These are phyloP conservation scores for Euphrasia confusa DNA, from an alignment of 257 asterid genomes.

Conservation along the genomic window DNA sequence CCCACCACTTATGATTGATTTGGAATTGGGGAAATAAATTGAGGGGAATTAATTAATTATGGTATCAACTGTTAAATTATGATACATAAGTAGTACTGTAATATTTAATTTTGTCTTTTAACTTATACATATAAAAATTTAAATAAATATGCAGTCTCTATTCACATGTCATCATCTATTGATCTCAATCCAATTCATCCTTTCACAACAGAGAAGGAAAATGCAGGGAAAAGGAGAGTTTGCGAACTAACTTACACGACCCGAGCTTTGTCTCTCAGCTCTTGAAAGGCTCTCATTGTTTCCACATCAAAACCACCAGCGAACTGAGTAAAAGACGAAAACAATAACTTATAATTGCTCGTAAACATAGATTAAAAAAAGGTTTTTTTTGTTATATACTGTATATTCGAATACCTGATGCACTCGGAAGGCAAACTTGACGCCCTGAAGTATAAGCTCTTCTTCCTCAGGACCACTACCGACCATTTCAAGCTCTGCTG, in stretches of 20 bases:
- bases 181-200: not conserved
- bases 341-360: not conserved
- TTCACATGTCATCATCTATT: slow-evolving; percentile 27
- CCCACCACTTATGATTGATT: not conserved
- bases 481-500: slow-evolving; percentile 54
- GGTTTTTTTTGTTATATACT: not conserved
- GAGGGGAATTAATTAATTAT: too few relatives aligned
- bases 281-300: slow-evolving; percentile 63
- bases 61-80: too few relatives aligned
- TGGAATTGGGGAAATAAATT: not conserved
- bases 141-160: slow-evolving; percentile 18
- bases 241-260: slow-evolving; percentile 36
- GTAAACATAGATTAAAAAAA: not conserved
- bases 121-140: slow-evolving; percentile 18
- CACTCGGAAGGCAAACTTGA: slow-evolving; percentile 66
- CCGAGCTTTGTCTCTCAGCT: slow-evolving; percentile 55
- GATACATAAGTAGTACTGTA: too few relatives aligned
- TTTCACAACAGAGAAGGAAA: slow-evolving; percentile 35
- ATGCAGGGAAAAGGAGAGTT: slow-evolving; percentile 25
- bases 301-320: slow-evolving; percentile 86
- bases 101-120: not conserved
- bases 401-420: slow-evolving; percentile 53
- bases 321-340: slow-evolving; percentile 39
- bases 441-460: slow-evolving; percentile 68
- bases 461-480: slow-evolving; percentile 58